Evolutionary conservation across 371 early-diverging fungal species (phyloP).

Genomic region (Saksenaea oblongispora): DNA sequence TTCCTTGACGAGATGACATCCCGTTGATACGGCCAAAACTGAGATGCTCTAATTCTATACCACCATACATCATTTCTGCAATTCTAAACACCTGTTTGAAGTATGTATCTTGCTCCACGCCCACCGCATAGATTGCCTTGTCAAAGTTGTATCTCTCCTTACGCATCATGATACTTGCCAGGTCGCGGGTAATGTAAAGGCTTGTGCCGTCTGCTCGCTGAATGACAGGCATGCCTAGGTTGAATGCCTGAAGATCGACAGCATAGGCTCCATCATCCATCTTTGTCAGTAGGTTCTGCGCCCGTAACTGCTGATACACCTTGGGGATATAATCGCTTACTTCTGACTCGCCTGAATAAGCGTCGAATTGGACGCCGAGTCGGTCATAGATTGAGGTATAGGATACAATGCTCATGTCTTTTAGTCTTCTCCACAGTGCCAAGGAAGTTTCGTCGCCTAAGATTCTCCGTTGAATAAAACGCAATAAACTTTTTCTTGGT

Average conservation of each 20-base stretch:
- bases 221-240: constrained; percentile 76
- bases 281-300: constrained; percentile 51
- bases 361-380: constrained; percentile 90
- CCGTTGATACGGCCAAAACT: constrained; percentile 94
- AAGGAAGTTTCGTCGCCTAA: constrained; percentile 71
- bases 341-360: constrained; percentile 96
- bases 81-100: constrained; percentile 93
- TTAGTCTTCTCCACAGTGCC: constrained; percentile 82
- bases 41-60: constrained; percentile 75
- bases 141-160: constrained; percentile 79
- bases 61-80: constrained; percentile 62
- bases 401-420: constrained; percentile 84
- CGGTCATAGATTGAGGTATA: constrained; percentile 89
- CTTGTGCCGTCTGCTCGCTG: constrained; percentile 92
- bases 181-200: constrained; percentile 95
- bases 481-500: not conserved
- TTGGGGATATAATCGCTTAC: constrained; percentile 73
- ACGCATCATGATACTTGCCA: constrained; percentile 90
- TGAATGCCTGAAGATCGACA: constrained; percentile 70
- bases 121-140: constrained; percentile 91
- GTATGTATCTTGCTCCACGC: constrained; percentile 88
- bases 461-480: not conserved
- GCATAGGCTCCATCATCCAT: constrained; percentile 73
- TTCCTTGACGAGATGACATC: constrained; percentile 97
- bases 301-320: constrained; percentile 67